Conservation (phyloP, 805 yeast genomes). For the Alloascoidea hylecoeti region DNA sequence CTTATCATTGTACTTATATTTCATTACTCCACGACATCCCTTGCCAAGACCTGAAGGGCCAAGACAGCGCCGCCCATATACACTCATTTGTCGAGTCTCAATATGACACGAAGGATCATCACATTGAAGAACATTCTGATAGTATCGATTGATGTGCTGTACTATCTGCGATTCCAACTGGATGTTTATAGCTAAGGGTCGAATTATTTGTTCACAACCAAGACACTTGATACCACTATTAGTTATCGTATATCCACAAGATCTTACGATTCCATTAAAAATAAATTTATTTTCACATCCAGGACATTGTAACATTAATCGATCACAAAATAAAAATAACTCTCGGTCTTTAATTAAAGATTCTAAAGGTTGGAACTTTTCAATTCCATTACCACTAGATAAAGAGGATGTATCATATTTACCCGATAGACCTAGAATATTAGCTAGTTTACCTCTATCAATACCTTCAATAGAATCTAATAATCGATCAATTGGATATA, state of each 20-base stretch:
- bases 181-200: constrained; percentile 40
- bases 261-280: constrained; percentile 64
- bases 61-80: constrained; percentile 78
- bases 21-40: constrained; percentile 64
- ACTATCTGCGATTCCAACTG: constrained; percentile 71
- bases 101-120: constrained; percentile 76
- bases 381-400: constrained; percentile 14
- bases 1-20: constrained; percentile 62
- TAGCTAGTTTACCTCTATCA: constrained; percentile 67
- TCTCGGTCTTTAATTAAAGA: constrained; percentile 71
- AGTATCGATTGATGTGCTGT: constrained; percentile 56
- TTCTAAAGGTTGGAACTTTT: constrained; percentile 59
- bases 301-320: constrained; percentile 41
- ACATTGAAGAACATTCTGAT: constrained; percentile 78
- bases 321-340: constrained; percentile 55
- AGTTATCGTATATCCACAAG: constrained; percentile 36
- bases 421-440: constrained; percentile 55
- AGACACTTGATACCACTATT: constrained; percentile 62
- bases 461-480: constrained; percentile 78
- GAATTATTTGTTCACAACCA: constrained; percentile 37
- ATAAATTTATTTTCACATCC: constrained; percentile 43
- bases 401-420: constrained; percentile 25
- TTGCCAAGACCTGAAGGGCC: constrained; percentile 45
- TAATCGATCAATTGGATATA: constrained; percentile 83
- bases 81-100: constrained; percentile 73